phyloP scores from a whole-genome alignment of 2,329 filamentous ascomycete genomes.

The Calonectria ilicicola region DNA sequence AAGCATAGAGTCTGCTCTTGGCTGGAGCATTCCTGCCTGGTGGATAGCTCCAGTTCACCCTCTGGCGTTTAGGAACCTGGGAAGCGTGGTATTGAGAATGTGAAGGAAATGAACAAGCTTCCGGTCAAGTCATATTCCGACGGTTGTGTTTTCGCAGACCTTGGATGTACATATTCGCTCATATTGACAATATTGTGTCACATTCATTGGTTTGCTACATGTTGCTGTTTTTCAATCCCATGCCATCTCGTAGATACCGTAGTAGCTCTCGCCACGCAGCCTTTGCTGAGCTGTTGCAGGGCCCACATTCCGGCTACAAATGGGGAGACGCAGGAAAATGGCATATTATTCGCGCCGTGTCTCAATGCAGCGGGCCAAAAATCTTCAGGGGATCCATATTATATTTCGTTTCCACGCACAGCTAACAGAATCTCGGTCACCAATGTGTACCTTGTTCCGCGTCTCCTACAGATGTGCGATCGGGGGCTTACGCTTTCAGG shows the following conservation, averaged over 20 bases:
- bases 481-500: conserved; percentile 1
- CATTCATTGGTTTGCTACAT: conserved; percentile 25
- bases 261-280: not conserved
- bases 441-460: not conserved
- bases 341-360: not conserved
- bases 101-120: conserved; percentile 39
- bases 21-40: conserved; percentile 25
- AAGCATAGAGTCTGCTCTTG: conserved; percentile 21
- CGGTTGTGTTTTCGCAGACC: conserved; percentile 38
- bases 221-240: conserved; percentile 11
- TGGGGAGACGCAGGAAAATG: not conserved
- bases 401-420: not conserved
- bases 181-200: conserved; percentile 35
- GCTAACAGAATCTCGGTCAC: conserved; percentile 1
- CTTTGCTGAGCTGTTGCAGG: not conserved
- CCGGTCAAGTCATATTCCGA: conserved; percentile 36
- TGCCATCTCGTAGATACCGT: not conserved
- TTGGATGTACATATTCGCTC: conserved; percentile 43
- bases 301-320: not conserved
- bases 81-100: conserved; percentile 42
- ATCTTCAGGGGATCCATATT: conserved; percentile 1
- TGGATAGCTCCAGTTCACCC: conserved; percentile 39
- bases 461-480: not conserved
- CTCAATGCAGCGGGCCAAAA: not conserved
- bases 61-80: conserved; percentile 44